Evolutionary conservation across 1,139 yeast species (phyloP).

Genomic region (Waltiozyma sp.): DNA sequence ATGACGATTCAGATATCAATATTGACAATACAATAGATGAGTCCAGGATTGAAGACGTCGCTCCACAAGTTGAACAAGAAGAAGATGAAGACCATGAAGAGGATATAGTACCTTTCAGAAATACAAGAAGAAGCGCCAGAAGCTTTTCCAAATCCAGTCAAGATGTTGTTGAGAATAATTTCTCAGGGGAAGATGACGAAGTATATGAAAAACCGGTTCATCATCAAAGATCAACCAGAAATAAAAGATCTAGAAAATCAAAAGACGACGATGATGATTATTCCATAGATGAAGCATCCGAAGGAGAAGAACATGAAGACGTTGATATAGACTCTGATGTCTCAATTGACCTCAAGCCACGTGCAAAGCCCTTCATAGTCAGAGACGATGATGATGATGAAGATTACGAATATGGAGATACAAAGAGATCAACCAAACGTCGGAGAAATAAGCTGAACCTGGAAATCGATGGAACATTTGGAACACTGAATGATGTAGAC

Average conservation of each 20-base stretch:
- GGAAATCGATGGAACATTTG: constrained; percentile 6
- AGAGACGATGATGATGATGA: constrained; percentile 19
- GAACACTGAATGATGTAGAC: constrained; percentile 5
- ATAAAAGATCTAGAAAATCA: constrained; percentile 4
- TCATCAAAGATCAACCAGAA: background rate
- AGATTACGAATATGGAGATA: constrained; percentile 2
- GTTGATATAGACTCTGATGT: constrained; percentile 4
- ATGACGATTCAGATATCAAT: constrained; percentile 37
- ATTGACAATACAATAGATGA: constrained; percentile 11
- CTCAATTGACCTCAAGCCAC: constrained; percentile 8
- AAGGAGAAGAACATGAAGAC: constrained; percentile 8
- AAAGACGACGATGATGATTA: constrained; percentile 19
- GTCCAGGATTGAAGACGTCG: constrained; percentile 14
- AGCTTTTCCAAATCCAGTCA: background rate
- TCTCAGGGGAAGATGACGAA: background rate
- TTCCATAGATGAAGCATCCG: constrained; percentile 8
- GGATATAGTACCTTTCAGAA: constrained; percentile 1
- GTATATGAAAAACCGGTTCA: background rate
- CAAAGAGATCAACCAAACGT: constrained; percentile 1
- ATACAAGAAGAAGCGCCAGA: constrained; percentile 16
- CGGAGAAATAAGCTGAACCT: background rate
- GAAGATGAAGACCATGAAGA: constrained; percentile 18
- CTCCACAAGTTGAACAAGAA: constrained; percentile 14
- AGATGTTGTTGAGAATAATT: background rate
- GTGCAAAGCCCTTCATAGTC: constrained; percentile 14